Evolutionary conservation across 768 basidiomycete species (phyloP), one percentile per base, ranked within the genome.

Genomic region (Chlorophyllum brunneum): DNA sequence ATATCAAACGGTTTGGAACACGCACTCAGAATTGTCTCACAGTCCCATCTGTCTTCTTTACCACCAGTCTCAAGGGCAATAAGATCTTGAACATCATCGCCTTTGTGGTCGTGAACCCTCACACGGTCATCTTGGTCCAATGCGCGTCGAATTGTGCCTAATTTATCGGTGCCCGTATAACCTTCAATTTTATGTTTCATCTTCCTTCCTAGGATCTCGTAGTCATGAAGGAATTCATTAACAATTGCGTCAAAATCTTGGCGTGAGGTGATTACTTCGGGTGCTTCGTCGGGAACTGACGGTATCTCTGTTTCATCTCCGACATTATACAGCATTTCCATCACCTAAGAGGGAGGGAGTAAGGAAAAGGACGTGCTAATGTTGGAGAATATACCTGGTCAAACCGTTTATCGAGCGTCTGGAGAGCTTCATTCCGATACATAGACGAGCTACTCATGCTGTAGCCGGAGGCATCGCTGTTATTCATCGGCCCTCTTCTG

Each of bases 401-500:
- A 63, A 98, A 99, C 9, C 85, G 80, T 63, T 98, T 92, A 63
- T 99, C 97, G 37, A 99, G 74, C 2, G 85, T 87, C 46, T 90
- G 82, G 24, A 98, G 69, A 0, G 92, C 85, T 59, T 93, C 88
- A 58, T 91, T 98, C 39, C 97, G 82, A 70, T 82, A 89, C 89
- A 98, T 92, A 11, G 92, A 92, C 2, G 92, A 93, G 61, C 92
- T 94, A 66, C 90, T 95, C 94, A 99, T 98, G 64, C 88, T 92
- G 75, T 95, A 95, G 10, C 92, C 94, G 18, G 91, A 92, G 7
- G 91, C 93, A 56, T 92, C 88, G 45, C 89, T 92, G 0, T 83
- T 75, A 2, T 83, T 85, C 59, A 84, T 84, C 57, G 83, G 75
- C 63, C 87, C 73, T 62, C 83, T 79, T 70, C 83, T 82, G 53